Evolutionary conservation across 2,329 filamentous ascomycete species (phyloP), one percentile per base, ranked within the genome.

Genomic region (Diatrype stigma): DNA sequence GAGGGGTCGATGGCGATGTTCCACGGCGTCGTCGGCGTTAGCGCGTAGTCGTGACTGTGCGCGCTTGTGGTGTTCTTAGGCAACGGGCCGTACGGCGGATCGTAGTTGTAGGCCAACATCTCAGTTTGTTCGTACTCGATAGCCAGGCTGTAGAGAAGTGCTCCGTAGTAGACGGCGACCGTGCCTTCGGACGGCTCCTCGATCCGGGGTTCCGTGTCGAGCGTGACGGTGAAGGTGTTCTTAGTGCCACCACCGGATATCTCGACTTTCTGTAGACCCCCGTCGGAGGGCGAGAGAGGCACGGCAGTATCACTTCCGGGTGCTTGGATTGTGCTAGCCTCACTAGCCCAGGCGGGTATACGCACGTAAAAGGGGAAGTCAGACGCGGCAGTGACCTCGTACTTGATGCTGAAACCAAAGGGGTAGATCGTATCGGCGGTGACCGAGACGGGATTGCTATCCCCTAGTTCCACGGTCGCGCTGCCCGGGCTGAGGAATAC

Each of bases 371-470:
- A 67, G 5, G 59, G 50, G 46, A 68, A 67, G 12, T 57, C 54
- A 2, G 60, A 46, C 56, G 61, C 40, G 52, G 65, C 51, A 54
- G 64, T 53, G 53, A 66, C 57, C 45, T 63, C 54, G 60, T 70
- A 60, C 50, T 53, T 48, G 57, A 67, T 34, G 49, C 56, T 58
- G 63, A 67, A 52, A 55, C 62, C 48, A 53, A 67, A 63, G 23
- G 64, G 79, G 60, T 82, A 82, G 34, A 68, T 70, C 0, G 78
- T 81, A 5, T 73, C 61, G 51, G 72, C 75, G 11, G 61, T 58
- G 21, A 81, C 67, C 2, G 61, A 68, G 14, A 80, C 71, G 38
- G 50, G 38, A 17, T 67, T 54, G 40, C 68, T 62, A 26, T 65
- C 63, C 3, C 64, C 56, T 16, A 78, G 59, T 3, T 60, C 68